phyloP scores from a whole-genome alignment of 2,329 filamentous ascomycete genomes.

The Endothia cerciana region DNA sequence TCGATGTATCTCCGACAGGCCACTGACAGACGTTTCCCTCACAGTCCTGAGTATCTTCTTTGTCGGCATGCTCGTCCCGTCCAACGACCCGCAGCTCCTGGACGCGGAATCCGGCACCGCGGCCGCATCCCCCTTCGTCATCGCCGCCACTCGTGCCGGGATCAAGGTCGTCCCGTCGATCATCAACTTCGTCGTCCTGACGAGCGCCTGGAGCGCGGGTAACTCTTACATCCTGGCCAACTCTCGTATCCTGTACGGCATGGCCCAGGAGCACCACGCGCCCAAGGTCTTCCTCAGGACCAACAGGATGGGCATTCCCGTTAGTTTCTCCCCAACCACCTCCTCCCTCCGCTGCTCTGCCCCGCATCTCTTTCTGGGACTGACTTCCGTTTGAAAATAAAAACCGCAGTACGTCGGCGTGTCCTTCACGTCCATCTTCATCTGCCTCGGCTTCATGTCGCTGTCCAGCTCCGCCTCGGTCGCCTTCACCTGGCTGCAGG shows the following conservation, averaged over 20 bases:
- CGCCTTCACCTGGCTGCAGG: constrained; percentile 33
- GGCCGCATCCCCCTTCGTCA: constrained; percentile 54
- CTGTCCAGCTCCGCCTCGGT: constrained; percentile 19
- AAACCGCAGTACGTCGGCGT: constrained; percentile 10
- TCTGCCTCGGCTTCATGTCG: constrained; percentile 21
- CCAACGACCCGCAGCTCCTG: constrained; percentile 54
- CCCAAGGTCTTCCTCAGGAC: constrained; percentile 56
- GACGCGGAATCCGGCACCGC: constrained; percentile 47
- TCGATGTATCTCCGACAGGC: neutral
- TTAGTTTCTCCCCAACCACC: constrained; percentile 29
- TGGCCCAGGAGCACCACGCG: constrained; percentile 57
- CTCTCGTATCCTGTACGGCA: constrained; percentile 57
- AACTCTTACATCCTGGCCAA: constrained; percentile 61
- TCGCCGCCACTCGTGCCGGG: constrained; percentile 55
- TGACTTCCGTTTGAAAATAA: constrained; percentile 30
- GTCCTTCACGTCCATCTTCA: constrained; percentile 10
- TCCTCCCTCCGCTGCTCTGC: constrained; percentile 4
- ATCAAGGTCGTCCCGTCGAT: constrained; percentile 57
- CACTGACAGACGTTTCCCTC: neutral
- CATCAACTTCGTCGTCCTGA: constrained; percentile 58
- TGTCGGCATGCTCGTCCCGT: constrained; percentile 57
- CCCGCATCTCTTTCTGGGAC: neutral
- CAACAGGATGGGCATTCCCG: constrained; percentile 47
- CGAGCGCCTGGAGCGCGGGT: constrained; percentile 53
- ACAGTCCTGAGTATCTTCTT: constrained; percentile 52